Base-by-base conservation (phyloP, 1,139 yeast genomes). In the Geotrichum cucujoidarum region DNA sequence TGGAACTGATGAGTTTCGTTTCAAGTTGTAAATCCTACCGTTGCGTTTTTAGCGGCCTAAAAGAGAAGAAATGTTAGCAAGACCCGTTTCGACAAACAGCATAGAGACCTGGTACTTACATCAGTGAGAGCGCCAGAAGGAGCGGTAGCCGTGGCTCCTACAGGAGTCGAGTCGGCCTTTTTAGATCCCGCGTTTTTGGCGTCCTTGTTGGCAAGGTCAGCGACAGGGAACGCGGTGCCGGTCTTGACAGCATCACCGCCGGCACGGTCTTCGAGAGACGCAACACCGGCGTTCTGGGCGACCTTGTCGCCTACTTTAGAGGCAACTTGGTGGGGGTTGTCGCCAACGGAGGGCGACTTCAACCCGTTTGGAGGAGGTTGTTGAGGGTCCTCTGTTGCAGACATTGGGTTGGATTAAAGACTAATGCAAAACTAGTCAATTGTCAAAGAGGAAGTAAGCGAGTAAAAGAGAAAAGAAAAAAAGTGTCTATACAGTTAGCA, bases 161-260 rank as follows among this genome's bases (percentile, higher is more conserved):
- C 27, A 6, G 27, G 27, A 24, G 10, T 10, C 6, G 6, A 6
- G n/a, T n/a, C n/a, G n/a, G n/a, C n/a, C n/a, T n/a, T n/a, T n/a
- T n/a, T n/a, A 6, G 27, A 6, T 24, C 27, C 63, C 6, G 64
- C 62, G 40, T 60, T 58, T 21, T 39, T 45, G 2, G 65, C 62
- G 18, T 48, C 49, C 24, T 43, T 34, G 32, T 58, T 55, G 16
- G 65, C 63, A 6, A 55, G 52, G 11, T 54, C 53, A n/a, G 65
- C 65, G 2, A 60, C 54, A 6, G 66, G 65, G 17, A 57, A 53
- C 7, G 63, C 57, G 1, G 62, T 56, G 25, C 63, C 65, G 1
- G 64, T 58, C 2, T 57, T 47, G 25, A 45, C 48, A 48, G 61
- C 64, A 5, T 40, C 25, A 14, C 51, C 56, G 17, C 65, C 65